Evolutionary conservation across 768 basidiomycete genomes (phyloP).

Genomic region (Mycena maculata): DNA sequence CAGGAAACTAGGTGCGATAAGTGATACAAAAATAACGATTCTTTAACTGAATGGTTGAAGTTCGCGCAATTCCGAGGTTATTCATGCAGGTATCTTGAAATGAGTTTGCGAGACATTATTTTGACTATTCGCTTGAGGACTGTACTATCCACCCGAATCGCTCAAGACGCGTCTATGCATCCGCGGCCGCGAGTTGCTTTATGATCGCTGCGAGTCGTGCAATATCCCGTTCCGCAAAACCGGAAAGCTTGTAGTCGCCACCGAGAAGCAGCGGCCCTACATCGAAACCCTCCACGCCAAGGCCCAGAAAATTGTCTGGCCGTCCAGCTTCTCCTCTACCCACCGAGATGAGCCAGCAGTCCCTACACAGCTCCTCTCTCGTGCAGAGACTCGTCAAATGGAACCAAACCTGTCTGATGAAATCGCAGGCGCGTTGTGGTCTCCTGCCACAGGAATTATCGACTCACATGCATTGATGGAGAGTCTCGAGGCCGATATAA

Average conservation of each 20-base stretch:
- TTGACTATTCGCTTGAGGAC: conserved; percentile 56
- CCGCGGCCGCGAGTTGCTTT: conserved; percentile 86
- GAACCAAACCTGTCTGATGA: conserved; percentile 86
- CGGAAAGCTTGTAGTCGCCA: conserved; percentile 93
- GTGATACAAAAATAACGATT: neutral
- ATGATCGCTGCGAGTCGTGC: conserved; percentile 73
- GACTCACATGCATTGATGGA: conserved; percentile 89
- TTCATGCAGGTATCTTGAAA: conserved; percentile 81
- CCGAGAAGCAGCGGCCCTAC: conserved; percentile 72
- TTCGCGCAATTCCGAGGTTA: conserved; percentile 94
- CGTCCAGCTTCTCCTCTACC: conserved; percentile 54
- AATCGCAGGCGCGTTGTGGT: conserved; percentile 81
- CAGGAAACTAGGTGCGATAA: conserved; percentile 83
- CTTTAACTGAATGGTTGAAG: conserved; percentile 50
- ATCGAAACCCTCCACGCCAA: conserved; percentile 76
- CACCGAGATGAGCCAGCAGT: conserved; percentile 51
- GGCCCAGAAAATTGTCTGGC: conserved; percentile 65
- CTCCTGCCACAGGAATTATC: conserved; percentile 90
- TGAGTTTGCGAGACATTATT: neutral
- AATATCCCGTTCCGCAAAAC: conserved; percentile 77
- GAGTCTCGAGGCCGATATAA: conserved; percentile 84
- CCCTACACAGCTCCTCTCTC: conserved; percentile 75
- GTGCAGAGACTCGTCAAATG: conserved; percentile 73
- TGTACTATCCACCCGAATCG: conserved; percentile 87
- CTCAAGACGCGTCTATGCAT: conserved; percentile 89